These are phyloP conservation scores for Solanum medicagineum DNA, from an alignment of 257 asterid genomes.

Conservation along the genomic window DNA sequence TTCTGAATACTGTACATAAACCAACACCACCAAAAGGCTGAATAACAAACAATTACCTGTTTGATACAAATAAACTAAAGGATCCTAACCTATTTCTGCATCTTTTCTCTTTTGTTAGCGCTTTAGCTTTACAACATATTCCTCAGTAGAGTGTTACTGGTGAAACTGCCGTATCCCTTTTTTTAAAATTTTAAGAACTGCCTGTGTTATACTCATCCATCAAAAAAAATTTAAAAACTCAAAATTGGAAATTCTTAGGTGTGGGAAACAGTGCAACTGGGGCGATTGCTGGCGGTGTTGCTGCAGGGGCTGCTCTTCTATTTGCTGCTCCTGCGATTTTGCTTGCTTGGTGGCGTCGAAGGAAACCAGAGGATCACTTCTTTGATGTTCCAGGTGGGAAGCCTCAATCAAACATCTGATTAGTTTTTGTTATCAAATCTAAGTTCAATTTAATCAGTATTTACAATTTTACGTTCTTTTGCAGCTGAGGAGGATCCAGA, in stretches of 20 bases:
- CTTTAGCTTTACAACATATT: not conserved
- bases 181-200: not conserved
- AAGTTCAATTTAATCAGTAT: not conserved
- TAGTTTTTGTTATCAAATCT: not conserved
- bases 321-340: conserved; percentile 73
- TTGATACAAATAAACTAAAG: not conserved
- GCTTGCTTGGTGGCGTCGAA: conserved; percentile 65
- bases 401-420: not conserved
- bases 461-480: not conserved
- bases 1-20: not conserved
- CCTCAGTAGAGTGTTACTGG: not conserved
- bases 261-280: conserved; percentile 66
- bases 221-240: not conserved
- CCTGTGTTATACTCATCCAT: not conserved
- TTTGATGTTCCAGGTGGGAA: conserved; percentile 87
- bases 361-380: conserved; percentile 78
- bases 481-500: conserved; percentile 96
- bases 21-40: not conserved
- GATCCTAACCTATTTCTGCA: not conserved
- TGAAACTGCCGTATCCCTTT: not conserved
- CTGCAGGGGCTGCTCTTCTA: conserved; percentile 89
- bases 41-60: not conserved
- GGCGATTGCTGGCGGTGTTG: conserved; percentile 87
- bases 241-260: conserved; percentile 15
- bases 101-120: not conserved